A percentile compares a stretch with the other conserved stretches of the same genome.
Conservation (phyloP, 1,284 basidiomycete genomes). For the Earliella scabrosa region DNA sequence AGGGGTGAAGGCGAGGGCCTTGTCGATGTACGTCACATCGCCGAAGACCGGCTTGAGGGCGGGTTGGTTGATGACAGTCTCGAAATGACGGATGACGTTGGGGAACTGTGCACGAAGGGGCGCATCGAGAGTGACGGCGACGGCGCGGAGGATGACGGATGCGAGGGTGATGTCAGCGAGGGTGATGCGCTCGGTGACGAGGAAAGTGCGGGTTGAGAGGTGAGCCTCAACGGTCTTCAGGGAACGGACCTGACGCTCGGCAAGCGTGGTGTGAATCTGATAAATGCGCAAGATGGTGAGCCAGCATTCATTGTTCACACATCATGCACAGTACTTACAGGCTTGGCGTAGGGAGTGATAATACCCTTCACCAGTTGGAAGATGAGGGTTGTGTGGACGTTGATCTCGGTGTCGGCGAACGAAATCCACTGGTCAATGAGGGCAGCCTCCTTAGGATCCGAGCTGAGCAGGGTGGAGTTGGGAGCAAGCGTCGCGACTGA, state of each 20-base stretch:
- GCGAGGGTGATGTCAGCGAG: slow-evolving; percentile 87
- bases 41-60: slow-evolving; percentile 72
- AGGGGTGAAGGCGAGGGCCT: slow-evolving; percentile 72
- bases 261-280: slow-evolving; percentile 62
- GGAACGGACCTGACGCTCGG: slow-evolving; percentile 57
- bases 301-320: background rate
- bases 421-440: slow-evolving; percentile 72
- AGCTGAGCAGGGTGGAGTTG: slow-evolving; percentile 69
- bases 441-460: slow-evolving; percentile 58
- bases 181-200: slow-evolving; percentile 94
- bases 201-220: slow-evolving; percentile 84
- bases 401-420: slow-evolving; percentile 65
- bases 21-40: slow-evolving; percentile 67
- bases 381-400: slow-evolving; percentile 30
- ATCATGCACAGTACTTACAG: slow-evolving; percentile 44
- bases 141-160: slow-evolving; percentile 54
- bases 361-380: slow-evolving; percentile 43
- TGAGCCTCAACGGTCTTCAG: slow-evolving; percentile 75
- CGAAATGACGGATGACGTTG: slow-evolving; percentile 82
- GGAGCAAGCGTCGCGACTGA: slow-evolving; percentile 78
- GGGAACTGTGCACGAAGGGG: slow-evolving; percentile 68
- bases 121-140: slow-evolving; percentile 64
- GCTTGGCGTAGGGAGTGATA: slow-evolving; percentile 66
- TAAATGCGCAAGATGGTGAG: slow-evolving; percentile 4
- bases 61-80: slow-evolving; percentile 87